Evolutionary conservation across 2,329 filamentous ascomycete genomes (phyloP), one percentile per base, ranked within the genome.

Genomic region (Westerdykella ornata): DNA sequence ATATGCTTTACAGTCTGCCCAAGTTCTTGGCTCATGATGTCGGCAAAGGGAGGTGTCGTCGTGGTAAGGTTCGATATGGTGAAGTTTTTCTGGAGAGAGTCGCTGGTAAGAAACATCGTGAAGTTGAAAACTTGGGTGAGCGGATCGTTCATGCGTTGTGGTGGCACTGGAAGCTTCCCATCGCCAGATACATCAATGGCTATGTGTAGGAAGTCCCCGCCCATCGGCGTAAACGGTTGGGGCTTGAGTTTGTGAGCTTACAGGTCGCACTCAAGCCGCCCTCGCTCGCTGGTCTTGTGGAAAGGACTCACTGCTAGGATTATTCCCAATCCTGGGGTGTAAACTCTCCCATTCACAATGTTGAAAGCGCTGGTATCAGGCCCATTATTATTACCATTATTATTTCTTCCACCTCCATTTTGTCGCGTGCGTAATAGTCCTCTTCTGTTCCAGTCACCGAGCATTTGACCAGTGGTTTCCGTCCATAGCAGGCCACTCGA

Each of bases 1-100:
- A 85, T 73, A 57, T 86, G 82, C 59, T 86, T 86, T 33, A 86
- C 83, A 0, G 82, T 85, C 55, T 80, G 83, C 3, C 76, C 75
- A 1, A 73, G 64, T 55, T 86, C 81, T 47, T 82, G 77, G 19
- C 66, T 60, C 68, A 86, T 75, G 41, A 86, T 80, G 37, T 81
- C 70, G 1, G 78, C 77, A 5, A 81, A 62, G 33, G 74, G 81
- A 6, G 74, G 75, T 39, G 56, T 63, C 9, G 54, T 53, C 1
- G 60, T 65, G 2, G 78, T 82, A 38, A 77, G 75, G 59, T 84
- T 84, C 4, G 77, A 76, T 45, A 85, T 75, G 20, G 82, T 85
- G 51, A 86, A 78, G 63, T 85, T 86, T 45, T 76, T 75, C 13
- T 72, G 70, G 0, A 77, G 78, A n/a, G 60, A 59, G 54, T 78